Conservation (phyloP, 768 basidiomycete species). For the Leccinum uliginosum region DNA sequence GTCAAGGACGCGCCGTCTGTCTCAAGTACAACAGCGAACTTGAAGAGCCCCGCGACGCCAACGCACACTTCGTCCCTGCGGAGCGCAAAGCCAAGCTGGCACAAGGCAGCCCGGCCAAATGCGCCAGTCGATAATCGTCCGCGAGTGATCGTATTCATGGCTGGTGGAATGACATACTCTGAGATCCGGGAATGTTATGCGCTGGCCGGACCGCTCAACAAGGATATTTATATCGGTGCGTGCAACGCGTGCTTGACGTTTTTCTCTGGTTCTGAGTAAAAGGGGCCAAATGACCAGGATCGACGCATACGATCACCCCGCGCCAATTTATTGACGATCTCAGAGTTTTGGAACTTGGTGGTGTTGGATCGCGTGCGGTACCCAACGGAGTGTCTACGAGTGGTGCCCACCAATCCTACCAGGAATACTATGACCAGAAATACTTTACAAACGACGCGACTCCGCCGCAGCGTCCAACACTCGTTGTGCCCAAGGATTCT, state of each 20-base stretch:
- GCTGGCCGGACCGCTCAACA: conserved; percentile 67
- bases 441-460: conserved; percentile 48
- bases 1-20: conserved; percentile 72
- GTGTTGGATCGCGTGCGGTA: conserved; percentile 68
- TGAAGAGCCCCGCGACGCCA: conserved; percentile 42
- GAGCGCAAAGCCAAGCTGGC: conserved; percentile 88
- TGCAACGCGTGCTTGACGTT: conserved; percentile 35
- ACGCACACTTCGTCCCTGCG: conserved; percentile 73
- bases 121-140: conserved; percentile 55
- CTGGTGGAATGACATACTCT: conserved; percentile 94
- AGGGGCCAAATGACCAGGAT: conserved; percentile 48
- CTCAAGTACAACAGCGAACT: conserved; percentile 39
- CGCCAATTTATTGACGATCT: conserved; percentile 83
- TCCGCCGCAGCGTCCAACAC: conserved; percentile 26
- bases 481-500: conserved; percentile 26
- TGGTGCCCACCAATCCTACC: conserved; percentile 49
- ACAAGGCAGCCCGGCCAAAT: conserved; percentile 62
- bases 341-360: conserved; percentile 81
- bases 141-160: conserved; percentile 83
- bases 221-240: conserved; percentile 89
- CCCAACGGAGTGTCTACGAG: conserved; percentile 65
- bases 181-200: conserved; percentile 89
- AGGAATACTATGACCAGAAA: conserved; percentile 77
- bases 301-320: conserved; percentile 84
- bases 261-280: conserved; percentile 26